Conservation (phyloP, 208 protist genomes). For the Leishmania braziliensis region DNA sequence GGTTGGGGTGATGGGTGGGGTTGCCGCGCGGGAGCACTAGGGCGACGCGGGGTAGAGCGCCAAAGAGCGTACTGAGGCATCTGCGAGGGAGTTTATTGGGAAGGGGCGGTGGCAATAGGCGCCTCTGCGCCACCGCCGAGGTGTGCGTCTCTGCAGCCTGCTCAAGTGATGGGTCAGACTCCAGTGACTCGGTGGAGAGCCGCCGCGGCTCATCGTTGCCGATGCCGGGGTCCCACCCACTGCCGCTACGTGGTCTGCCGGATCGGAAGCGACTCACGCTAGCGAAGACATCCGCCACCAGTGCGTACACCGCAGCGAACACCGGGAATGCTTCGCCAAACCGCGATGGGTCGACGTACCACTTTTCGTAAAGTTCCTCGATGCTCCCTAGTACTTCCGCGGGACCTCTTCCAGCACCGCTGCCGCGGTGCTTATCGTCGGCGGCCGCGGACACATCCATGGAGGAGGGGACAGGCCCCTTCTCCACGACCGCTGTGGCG, state of each 20-base stretch:
- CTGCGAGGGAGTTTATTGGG: not conserved
- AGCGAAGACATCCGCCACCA: constrained; percentile 51
- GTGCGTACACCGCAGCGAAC: constrained; percentile 51
- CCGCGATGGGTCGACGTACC: constrained; percentile 38
- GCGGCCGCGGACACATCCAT: not conserved
- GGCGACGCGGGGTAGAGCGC: constrained; percentile 42
- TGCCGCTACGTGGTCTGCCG: not conserved
- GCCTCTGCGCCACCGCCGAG: not conserved
- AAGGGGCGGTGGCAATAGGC: not conserved
- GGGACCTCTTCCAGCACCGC: not conserved
- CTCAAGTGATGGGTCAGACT: not conserved
- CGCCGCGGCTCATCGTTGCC: not conserved
- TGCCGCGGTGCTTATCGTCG: not conserved
- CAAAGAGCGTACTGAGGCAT: no score
- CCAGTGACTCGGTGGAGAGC: not conserved
- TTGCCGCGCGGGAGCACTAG: constrained; percentile 52
- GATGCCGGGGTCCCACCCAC: not conserved
- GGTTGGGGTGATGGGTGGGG: constrained; percentile 38
- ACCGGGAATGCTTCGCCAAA: constrained; percentile 69
- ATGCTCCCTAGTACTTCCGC: constrained; percentile 29
- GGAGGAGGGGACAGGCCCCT: not conserved
- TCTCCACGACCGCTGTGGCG: constrained; percentile 16
- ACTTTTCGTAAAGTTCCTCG: constrained; percentile 37
- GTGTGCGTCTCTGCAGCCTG: not conserved
- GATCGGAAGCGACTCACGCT: constrained; percentile 9